Conservation (phyloP, 2,329 filamentous ascomycete genomes). For the Aspergillus sp. region DNA sequence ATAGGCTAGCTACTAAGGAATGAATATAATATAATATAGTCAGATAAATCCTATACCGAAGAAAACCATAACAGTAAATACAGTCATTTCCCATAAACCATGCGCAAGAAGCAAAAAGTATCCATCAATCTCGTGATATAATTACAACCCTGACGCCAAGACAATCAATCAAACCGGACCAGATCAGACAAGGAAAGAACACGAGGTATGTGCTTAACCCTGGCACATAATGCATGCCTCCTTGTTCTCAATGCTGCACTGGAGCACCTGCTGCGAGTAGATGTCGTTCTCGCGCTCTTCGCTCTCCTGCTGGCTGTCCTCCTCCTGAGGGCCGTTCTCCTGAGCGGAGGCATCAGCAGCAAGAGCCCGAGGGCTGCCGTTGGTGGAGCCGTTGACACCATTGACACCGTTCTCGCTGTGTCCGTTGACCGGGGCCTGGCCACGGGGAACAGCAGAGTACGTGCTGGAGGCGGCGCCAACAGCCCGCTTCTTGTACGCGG, state of each 20-base stretch:
- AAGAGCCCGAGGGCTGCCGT: conserved; percentile 42
- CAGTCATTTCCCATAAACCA: conserved; percentile 8
- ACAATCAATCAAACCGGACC: background rate
- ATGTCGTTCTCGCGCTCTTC: conserved; percentile 84
- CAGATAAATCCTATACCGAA: too few species aligned
- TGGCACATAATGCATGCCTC: conserved; percentile 97
- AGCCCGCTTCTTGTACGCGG: conserved; percentile 68
- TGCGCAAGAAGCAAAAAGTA: conserved; percentile 18
- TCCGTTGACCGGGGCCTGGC: conserved; percentile 65
- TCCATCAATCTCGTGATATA: conserved; percentile 40
- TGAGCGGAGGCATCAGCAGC: conserved; percentile 64
- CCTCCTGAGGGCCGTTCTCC: conserved; percentile 46
- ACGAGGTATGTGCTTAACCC: conserved; percentile 57
- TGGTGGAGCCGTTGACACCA: conserved; percentile 13
- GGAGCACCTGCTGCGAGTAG: conserved; percentile 87
- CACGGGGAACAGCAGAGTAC: conserved; percentile 64
- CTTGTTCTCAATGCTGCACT: conserved; percentile 96
- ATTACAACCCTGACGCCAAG: conserved; percentile 22
- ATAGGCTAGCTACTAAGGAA: too few species aligned
- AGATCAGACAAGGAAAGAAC: background rate
- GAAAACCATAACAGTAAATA: conserved; percentile 8
- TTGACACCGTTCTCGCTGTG: conserved; percentile 42
- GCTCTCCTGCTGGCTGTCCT: conserved; percentile 71
- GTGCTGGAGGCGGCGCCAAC: conserved; percentile 60
- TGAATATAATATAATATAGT: too few species aligned